Percentiles rank a stretch among this genome's conserved stretches.
Conservation (phyloP, 345 rosid species). For the Isatis tinctoria region DNA sequence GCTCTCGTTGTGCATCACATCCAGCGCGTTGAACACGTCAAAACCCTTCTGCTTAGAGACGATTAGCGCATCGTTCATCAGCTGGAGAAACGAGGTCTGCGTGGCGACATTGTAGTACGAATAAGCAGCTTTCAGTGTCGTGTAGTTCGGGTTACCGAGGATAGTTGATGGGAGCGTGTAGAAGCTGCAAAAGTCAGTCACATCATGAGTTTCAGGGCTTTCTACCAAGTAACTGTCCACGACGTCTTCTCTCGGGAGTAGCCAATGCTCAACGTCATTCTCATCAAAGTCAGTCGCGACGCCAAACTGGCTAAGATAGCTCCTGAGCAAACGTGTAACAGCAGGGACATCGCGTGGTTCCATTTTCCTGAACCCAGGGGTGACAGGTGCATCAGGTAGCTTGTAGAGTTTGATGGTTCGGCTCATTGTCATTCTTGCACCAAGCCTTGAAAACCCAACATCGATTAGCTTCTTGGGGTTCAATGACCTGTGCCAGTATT, state of each 20-base stretch:
- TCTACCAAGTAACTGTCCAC: slow-evolving; percentile 84
- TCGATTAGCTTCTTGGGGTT: slow-evolving; percentile 96
- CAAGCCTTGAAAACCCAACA: slow-evolving; percentile 92
- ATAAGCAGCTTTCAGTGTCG: slow-evolving; percentile 82
- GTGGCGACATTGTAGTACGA: slow-evolving; percentile 87
- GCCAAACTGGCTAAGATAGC: slow-evolving; percentile 61
- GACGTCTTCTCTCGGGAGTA: slow-evolving; percentile 75
- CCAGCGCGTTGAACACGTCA: slow-evolving; percentile 86
- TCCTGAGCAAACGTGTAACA: slow-evolving; percentile 71
- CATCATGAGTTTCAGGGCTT: slow-evolving; percentile 75
- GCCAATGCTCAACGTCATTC: slow-evolving; percentile 87
- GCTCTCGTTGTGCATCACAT: slow-evolving; percentile 91
- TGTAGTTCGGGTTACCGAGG: slow-evolving; percentile 76
- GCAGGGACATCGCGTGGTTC: slow-evolving; percentile 83
- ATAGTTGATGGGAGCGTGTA: slow-evolving; percentile 92
- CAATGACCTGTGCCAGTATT: slow-evolving; percentile 94
- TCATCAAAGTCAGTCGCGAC: slow-evolving; percentile 91
- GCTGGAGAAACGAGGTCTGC: slow-evolving; percentile 77
- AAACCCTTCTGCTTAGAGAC: slow-evolving; percentile 80
- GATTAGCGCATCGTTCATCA: slow-evolving; percentile 85
- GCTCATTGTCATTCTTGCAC: slow-evolving; percentile 96
- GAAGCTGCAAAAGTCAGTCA: slow-evolving; percentile 95
- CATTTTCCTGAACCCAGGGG: slow-evolving; percentile 92
- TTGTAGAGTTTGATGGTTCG: slow-evolving; percentile 86
- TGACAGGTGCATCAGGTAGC: slow-evolving; percentile 63